Percentiles rank a stretch among this genome's conserved stretches.
These are phyloP conservation scores for Datura wrightii DNA, from an alignment of 257 asterid genomes.

Conservation along the genomic window DNA sequence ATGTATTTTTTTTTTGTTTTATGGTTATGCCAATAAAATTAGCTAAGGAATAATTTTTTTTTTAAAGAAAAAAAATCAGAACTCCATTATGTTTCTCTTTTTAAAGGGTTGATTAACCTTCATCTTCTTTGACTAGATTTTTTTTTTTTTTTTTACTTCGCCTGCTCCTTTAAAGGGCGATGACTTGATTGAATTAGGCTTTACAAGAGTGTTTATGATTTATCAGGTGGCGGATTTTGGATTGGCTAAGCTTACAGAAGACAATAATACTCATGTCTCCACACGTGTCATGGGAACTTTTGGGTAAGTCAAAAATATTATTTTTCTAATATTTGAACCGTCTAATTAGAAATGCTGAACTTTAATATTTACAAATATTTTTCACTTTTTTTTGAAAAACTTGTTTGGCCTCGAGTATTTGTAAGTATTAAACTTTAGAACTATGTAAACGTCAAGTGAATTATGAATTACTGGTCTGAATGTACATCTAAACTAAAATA, in stretches of 20 bases:
- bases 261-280: constrained; percentile 80
- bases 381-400: not conserved
- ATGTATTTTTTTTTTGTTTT: no score
- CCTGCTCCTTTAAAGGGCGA: no score
- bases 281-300: constrained; percentile 98
- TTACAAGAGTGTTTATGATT: not conserved
- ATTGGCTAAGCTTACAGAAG: constrained; percentile 85
- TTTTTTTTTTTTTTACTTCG: no score
- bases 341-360: not conserved
- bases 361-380: no score
- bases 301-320: constrained; percentile 51
- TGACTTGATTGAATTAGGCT: no score
- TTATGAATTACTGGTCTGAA: not conserved
- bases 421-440: no score
- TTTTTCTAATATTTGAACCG: not conserved
- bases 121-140: no score
- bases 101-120: not conserved
- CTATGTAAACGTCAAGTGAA: not conserved
- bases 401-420: not conserved
- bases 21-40: not conserved
- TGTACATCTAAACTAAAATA: not conserved
- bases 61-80: not conserved
- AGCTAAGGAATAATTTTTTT: not conserved
- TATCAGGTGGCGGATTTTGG: constrained; percentile 94
- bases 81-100: not conserved